Evolutionary conservation across 768 basidiomycete species (phyloP), one percentile per base, ranked within the genome.

Genomic region (Mycena kentingensis): DNA sequence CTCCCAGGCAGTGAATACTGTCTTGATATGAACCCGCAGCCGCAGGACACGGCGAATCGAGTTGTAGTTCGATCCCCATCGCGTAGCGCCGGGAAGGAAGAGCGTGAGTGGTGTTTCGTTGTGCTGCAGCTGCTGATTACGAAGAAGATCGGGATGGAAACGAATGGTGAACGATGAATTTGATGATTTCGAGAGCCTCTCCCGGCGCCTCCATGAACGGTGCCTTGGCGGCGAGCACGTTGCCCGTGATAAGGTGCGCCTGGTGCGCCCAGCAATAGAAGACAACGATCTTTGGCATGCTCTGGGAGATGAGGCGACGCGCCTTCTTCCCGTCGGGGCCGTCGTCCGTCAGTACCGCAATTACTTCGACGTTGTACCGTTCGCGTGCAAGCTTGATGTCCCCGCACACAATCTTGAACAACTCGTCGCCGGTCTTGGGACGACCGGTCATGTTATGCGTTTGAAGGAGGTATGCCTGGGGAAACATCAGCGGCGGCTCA

Each of bases 91-190:
- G 5, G 63, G 54, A 2, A 55, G 49, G 26, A 65, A 58, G 32
- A 19, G 51, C 49, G 18, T 50, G 25, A 26, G n/a, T n/a, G 24
- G 21, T 50, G 46, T 24, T 21, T 19, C 5, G 16, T 3, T 10
- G n/a, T 24, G 22, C 5, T 10, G 0, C 15, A 22, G 11, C 49
- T 61, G 57, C 46, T 58, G 45, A 1, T 29, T 18, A 5, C 51
- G 54, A 13, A 63, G 48, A 4, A 58, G 41, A 25, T 54, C 63
- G 7, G 67, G 63, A n/a, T 0, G 62, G 64, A 6, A 34, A 38
- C 0, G 52, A 39, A 34, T 71, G 66, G 48, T 64, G 60, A 26
- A 63, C 64, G 26, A 70, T 66, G 67, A 67, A 70, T 34, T 65
- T 69, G 42, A 70, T 62, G 15, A 70, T 38, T 18, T 60, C 58